phyloP scores from a whole-genome alignment of 2,329 filamentous ascomycete species.

The Fusarium buxicola region DNA sequence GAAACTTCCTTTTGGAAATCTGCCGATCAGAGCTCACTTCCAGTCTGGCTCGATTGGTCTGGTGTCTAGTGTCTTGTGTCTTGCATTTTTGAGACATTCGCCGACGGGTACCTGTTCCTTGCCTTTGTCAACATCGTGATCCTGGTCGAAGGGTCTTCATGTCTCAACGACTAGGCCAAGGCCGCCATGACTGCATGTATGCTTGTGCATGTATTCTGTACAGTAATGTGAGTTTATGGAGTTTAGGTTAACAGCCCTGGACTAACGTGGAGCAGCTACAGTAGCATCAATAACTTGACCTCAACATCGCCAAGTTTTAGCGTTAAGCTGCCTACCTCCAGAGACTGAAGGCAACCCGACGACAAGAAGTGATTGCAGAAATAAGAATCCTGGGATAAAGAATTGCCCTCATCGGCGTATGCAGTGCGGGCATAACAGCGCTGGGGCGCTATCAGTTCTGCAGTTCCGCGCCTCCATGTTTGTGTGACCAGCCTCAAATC shows the following conservation, averaged over 20 bases:
- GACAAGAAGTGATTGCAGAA: not conserved
- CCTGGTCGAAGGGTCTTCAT: conserved; percentile 9
- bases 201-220: not conserved
- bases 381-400: not conserved
- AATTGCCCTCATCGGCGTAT: too few species aligned
- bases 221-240: not conserved
- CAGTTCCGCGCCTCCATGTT: not conserved
- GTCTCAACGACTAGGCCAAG: conserved; percentile 8
- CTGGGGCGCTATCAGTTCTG: not conserved
- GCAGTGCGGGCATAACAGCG: not conserved
- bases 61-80: conserved; percentile 2
- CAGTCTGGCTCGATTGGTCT: not conserved
- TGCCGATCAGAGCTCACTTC: not conserved
- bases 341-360: not conserved
- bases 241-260: not conserved
- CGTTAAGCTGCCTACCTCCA: not conserved
- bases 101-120: conserved; percentile 8
- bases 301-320: not conserved
- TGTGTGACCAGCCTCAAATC: conserved; percentile 1
- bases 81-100: conserved; percentile 1
- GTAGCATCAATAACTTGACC: not conserved
- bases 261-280: not conserved
- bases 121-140: conserved; percentile 1
- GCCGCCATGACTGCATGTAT: conserved; percentile 4
- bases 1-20: not conserved